These are phyloP conservation scores for Didymella exigua DNA, from an alignment of 2,329 filamentous ascomycete species.

Conservation along the genomic window DNA sequence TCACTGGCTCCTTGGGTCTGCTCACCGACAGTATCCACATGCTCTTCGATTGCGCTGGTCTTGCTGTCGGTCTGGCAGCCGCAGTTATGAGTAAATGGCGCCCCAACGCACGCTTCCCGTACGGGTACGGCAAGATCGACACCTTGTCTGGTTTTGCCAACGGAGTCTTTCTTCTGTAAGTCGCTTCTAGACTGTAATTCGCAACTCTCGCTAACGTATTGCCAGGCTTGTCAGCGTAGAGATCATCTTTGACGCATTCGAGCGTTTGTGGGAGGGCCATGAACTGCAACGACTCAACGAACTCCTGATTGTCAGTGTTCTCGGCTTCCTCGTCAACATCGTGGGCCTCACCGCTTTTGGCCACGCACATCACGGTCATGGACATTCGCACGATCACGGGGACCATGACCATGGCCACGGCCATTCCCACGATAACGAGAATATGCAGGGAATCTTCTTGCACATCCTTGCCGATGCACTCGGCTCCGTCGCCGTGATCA, in stretches of 20 bases:
- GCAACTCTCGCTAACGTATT: constrained; percentile 13
- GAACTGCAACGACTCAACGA: constrained; percentile 85
- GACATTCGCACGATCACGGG: constrained; percentile 51
- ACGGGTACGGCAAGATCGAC: constrained; percentile 96
- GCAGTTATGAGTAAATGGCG: constrained; percentile 98
- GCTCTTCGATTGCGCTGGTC: constrained; percentile 96
- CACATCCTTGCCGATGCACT: constrained; percentile 95
- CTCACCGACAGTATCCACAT: constrained; percentile 98
- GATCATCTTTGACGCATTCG: constrained; percentile 92
- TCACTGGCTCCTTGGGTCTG: constrained; percentile 92
- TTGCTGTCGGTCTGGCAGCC: constrained; percentile 87
- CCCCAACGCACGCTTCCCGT: constrained; percentile 84
- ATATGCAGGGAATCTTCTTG: constrained; percentile 97
- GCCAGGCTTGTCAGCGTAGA: constrained; percentile 88
- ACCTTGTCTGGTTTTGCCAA: constrained; percentile 96
- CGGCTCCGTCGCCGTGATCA: constrained; percentile 91
- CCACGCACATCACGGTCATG: constrained; percentile 62
- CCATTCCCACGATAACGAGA: constrained; percentile 84
- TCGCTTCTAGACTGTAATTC: neutral
- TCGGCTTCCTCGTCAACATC: constrained; percentile 88
- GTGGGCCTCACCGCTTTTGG: constrained; percentile 88
- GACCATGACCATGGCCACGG: constrained; percentile 44
- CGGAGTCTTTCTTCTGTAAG: constrained; percentile 88
- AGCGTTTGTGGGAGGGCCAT: constrained; percentile 81
- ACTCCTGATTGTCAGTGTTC: constrained; percentile 83